Percentiles rank a stretch among this genome's conserved stretches.
Evolutionary conservation across 192 early-diverging fungal genomes (phyloP).

Genomic region (Coemansia sp.): DNA sequence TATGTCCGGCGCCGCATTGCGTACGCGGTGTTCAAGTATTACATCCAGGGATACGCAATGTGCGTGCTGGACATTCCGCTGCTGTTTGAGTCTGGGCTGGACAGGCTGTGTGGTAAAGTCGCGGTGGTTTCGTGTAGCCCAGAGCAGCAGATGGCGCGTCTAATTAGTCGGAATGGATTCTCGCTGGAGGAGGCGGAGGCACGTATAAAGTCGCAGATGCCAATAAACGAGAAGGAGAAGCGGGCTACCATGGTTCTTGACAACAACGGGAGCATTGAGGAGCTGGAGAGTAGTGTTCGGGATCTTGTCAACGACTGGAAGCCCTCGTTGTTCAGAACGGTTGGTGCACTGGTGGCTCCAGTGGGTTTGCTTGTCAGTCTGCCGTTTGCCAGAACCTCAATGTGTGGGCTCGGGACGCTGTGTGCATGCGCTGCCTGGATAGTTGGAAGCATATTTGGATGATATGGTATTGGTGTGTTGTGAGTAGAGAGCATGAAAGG

Average conservation of each 20-base stretch:
- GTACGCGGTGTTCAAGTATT: constrained; percentile 63
- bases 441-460: constrained; percentile 13
- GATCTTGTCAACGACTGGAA: constrained; percentile 23
- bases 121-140: constrained; percentile 78
- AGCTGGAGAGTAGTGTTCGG: constrained; percentile 33
- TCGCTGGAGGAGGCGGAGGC: constrained; percentile 60
- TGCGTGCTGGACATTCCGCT: constrained; percentile 93
- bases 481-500: not conserved
- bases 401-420: constrained; percentile 23
- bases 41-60: constrained; percentile 65
- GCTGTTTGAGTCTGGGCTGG: constrained; percentile 81
- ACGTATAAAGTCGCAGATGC: constrained; percentile 81
- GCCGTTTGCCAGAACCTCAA: constrained; percentile 20
- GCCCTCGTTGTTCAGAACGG: constrained; percentile 26
- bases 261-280: constrained; percentile 68
- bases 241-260: constrained; percentile 83
- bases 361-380: constrained; percentile 23
- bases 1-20: constrained; percentile 82
- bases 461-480: not conserved
- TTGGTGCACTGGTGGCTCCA: constrained; percentile 34
- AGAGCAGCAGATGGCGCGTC: constrained; percentile 69
- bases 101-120: constrained; percentile 67
- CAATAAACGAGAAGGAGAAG: constrained; percentile 72
- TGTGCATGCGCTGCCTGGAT: constrained; percentile 34
- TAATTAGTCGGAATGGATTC: constrained; percentile 72